A percentile compares a stretch with the other conserved stretches of the same genome.
Conservation (phyloP, 306 rosid genomes). For the Casuarina glauca region DNA sequence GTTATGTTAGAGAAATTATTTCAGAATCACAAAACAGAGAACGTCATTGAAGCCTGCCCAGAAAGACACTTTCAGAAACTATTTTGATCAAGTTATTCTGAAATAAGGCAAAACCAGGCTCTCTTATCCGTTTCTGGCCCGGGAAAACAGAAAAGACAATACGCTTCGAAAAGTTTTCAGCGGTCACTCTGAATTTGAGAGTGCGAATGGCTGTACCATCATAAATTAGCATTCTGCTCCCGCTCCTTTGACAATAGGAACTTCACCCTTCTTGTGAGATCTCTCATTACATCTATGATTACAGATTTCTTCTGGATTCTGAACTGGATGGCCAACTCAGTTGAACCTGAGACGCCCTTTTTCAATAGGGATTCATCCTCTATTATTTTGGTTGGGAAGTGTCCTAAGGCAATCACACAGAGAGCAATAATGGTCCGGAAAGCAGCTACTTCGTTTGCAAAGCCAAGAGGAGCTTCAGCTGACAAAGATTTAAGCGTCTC, state of each 20-base stretch:
- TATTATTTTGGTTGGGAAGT: slow-evolving; percentile 89
- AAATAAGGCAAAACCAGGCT: too few relatives aligned
- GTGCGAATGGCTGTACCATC: slow-evolving; percentile 1
- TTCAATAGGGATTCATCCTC: slow-evolving; percentile 76
- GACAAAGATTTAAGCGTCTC: slow-evolving; percentile 59
- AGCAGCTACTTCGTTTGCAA: slow-evolving; percentile 66
- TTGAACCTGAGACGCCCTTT: slow-evolving; percentile 54
- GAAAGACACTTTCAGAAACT: too few relatives aligned
- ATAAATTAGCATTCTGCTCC: slow-evolving; percentile 41
- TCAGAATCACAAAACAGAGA: too few relatives aligned
- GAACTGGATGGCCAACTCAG: slow-evolving; percentile 72
- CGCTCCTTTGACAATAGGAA: slow-evolving; percentile 55
- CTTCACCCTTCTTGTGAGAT: slow-evolving; percentile 78
- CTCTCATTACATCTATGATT: slow-evolving; percentile 71
- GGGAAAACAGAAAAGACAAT: too few relatives aligned
- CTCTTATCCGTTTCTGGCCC: too few relatives aligned
- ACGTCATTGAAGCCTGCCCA: too few relatives aligned
- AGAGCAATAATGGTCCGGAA: slow-evolving; percentile 72
- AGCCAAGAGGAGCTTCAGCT: slow-evolving; percentile 82
- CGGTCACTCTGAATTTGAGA: not conserved
- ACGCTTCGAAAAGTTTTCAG: too few relatives aligned
- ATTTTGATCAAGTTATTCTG: too few relatives aligned
- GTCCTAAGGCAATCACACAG: slow-evolving; percentile 82
- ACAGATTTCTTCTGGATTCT: slow-evolving; percentile 79
- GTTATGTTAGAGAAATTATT: too few relatives aligned